Conservation (phyloP, 1,139 yeast species). For the Debaryomyces sp. region DNA sequence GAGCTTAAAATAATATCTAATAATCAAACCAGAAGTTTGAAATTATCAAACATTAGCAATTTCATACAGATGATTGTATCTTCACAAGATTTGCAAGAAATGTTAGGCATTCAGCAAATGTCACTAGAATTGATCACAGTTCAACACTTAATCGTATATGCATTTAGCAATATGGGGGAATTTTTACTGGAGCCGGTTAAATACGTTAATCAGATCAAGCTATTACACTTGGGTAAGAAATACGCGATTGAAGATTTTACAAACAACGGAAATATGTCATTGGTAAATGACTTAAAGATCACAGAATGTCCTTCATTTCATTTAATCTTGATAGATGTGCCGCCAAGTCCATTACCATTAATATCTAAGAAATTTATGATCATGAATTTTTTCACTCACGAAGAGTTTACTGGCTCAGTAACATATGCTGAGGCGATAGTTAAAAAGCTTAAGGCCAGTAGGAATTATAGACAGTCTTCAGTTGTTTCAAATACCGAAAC, state of each 20-base stretch:
- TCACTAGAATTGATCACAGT: slow-evolving; percentile 1
- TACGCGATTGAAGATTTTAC: slow-evolving; percentile 2
- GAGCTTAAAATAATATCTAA: background rate
- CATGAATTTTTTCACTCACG: slow-evolving; percentile 3
- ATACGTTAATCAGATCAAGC: slow-evolving; percentile 6
- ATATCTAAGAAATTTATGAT: slow-evolving; percentile 2
- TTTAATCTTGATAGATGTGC: background rate
- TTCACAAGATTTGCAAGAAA: background rate
- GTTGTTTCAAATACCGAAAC: slow-evolving; percentile 2
- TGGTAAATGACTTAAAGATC: slow-evolving; percentile 1
- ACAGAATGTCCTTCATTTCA: slow-evolving; percentile 5
- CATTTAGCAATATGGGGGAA: slow-evolving; percentile 2
- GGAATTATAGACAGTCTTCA: background rate
- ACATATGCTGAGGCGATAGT: slow-evolving; percentile 5
- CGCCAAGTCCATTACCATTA: background rate
- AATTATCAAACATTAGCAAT: background rate
- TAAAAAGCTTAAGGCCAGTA: background rate
- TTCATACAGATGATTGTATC: slow-evolving; percentile 3
- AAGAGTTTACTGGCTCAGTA: background rate
- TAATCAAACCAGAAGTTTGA: background rate
- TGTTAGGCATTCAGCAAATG: background rate
- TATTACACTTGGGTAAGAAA: slow-evolving; percentile 4
- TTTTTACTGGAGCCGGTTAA: background rate
- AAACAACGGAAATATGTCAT: background rate
- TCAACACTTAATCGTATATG: slow-evolving; percentile 4